These are phyloP conservation scores for Chaetomiaceae sp. DNA, from an alignment of 2,329 filamentous ascomycete species.

Conservation along the genomic window DNA sequence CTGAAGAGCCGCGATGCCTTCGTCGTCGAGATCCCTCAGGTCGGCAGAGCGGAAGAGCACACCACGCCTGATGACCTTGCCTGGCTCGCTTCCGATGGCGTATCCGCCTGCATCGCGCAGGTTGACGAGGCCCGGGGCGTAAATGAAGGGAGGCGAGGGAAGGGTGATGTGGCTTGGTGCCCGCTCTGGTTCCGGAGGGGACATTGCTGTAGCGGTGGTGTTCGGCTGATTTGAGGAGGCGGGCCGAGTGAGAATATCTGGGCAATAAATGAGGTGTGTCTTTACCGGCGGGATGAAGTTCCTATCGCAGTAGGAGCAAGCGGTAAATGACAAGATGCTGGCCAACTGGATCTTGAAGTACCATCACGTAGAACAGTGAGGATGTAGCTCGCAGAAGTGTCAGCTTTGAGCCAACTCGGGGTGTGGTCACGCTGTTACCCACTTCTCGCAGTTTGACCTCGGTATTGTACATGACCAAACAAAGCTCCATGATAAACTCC, in stretches of 20 bases:
- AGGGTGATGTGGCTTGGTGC: conserved; percentile 13
- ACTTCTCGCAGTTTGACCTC: not conserved
- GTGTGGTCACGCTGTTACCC: not conserved
- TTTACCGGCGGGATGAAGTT: too few relatives aligned
- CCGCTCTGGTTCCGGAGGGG: not conserved
- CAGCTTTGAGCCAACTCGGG: too few relatives aligned
- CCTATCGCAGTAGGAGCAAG: too few relatives aligned
- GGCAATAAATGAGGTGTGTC: too few relatives aligned
- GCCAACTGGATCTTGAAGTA: too few relatives aligned
- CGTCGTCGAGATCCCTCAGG: conserved; percentile 51
- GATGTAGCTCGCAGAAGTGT: too few relatives aligned
- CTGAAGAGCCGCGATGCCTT: conserved; percentile 49
- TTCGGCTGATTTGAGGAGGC: too few relatives aligned
- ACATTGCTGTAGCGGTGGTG: not conserved
- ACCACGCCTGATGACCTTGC: conserved; percentile 44
- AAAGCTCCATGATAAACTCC: too few relatives aligned
- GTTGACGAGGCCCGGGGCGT: conserved; percentile 58
- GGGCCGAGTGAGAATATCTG: too few relatives aligned
- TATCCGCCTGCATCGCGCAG: conserved; percentile 65
- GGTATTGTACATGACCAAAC: too few relatives aligned
- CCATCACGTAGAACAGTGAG: too few relatives aligned
- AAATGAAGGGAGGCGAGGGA: conserved; percentile 44
- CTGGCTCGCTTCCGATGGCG: conserved; percentile 34
- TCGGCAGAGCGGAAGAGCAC: conserved; percentile 67
- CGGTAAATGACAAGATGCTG: too few relatives aligned